Percentiles rank a stretch among this genome's conserved stretches.
phyloP scores from a whole-genome alignment of 805 yeast species.

The Spathaspora arborariae region DNA sequence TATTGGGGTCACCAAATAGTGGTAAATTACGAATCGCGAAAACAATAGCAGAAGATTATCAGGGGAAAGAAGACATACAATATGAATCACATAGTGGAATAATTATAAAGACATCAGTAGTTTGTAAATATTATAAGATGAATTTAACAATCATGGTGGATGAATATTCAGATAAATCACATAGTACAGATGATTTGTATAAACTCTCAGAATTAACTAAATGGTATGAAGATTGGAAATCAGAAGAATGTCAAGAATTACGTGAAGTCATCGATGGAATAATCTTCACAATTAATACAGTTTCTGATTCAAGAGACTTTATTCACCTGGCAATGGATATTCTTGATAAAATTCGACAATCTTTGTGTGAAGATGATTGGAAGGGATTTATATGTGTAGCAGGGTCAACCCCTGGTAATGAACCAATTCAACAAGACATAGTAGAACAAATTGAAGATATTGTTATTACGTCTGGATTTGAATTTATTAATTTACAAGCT shows the following conservation, averaged over 20 bases:
- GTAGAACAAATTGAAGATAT: slow-evolving; percentile 34
- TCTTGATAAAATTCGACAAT: slow-evolving; percentile 10
- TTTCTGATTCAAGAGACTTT: slow-evolving; percentile 16
- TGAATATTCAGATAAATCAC: slow-evolving; percentile 27
- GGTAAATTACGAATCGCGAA: slow-evolving; percentile 35
- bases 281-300: slow-evolving; percentile 36
- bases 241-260: slow-evolving; percentile 37
- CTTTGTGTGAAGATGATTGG: slow-evolving; percentile 14
- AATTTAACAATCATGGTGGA: slow-evolving; percentile 31
- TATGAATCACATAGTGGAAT: slow-evolving; percentile 34
- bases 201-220: slow-evolving; percentile 17
- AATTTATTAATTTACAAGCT: slow-evolving; percentile 33
- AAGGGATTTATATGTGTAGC: slow-evolving; percentile 34
- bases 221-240: slow-evolving; percentile 39
- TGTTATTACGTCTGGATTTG: slow-evolving; percentile 37
- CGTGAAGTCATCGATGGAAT: slow-evolving; percentile 46
- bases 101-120: slow-evolving; percentile 20
- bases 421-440: slow-evolving; percentile 5
- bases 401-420: slow-evolving; percentile 14
- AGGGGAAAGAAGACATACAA: slow-evolving; percentile 23
- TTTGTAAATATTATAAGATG: slow-evolving; percentile 30
- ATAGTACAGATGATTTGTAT: slow-evolving; percentile 3
- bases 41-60: slow-evolving; percentile 23
- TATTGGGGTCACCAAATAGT: slow-evolving; percentile 41
- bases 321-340: slow-evolving; percentile 17